phyloP scores from a whole-genome alignment of 208 protist genomes.

The Trichomonas gallinae region DNA sequence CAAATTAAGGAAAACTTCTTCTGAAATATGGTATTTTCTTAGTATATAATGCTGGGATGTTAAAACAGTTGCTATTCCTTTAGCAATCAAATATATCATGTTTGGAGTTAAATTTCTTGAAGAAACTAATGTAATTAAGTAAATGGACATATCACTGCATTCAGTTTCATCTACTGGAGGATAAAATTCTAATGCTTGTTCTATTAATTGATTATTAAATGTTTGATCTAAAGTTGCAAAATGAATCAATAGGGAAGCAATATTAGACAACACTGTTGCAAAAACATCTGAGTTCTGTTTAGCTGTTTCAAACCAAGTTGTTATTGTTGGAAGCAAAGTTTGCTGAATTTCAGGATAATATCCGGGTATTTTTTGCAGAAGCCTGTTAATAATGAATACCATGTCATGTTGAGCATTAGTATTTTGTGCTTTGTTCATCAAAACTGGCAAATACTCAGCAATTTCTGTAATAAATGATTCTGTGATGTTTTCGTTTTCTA shows the following conservation, averaged over 20 bases:
- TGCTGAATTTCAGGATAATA: neutral
- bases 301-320: neutral
- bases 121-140: neutral
- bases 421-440: neutral
- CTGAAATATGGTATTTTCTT: neutral
- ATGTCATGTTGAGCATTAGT: neutral
- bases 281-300: neutral
- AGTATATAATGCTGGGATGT: neutral
- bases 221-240: neutral
- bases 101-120: neutral
- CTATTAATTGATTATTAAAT: neutral
- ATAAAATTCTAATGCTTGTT: neutral
- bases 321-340: neutral
- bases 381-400: neutral
- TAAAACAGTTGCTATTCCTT: neutral
- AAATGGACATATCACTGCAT: neutral
- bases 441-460: neutral
- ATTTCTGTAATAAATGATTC: neutral
- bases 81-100: neutral
- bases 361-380: neutral
- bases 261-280: neutral
- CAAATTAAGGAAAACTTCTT: neutral
- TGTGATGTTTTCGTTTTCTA: neutral
- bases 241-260: neutral
- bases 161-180: neutral